Base-by-base conservation (phyloP, 176 grass and related monocot genomes). In the Echinochloa phyllopogon region DNA sequence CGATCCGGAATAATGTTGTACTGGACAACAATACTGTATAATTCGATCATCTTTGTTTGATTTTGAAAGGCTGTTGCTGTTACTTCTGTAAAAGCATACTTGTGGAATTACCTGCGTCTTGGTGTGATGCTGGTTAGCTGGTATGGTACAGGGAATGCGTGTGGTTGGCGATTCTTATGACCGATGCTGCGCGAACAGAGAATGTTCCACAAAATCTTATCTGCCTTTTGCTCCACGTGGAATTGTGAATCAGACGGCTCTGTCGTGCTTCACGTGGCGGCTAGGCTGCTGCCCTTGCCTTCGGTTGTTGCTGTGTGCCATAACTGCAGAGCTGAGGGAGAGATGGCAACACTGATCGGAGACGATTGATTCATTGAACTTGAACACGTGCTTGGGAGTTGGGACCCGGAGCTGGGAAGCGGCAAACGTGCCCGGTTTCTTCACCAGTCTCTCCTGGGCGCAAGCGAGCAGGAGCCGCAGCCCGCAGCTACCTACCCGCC, bases 1-100 rank as follows among this genome's bases (percentile, higher is more conserved):
- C 41, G 77, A 63, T 21, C 64, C 78, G 75, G 59, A 86, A 90
- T 87, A 90, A 89, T 67, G 76, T 45, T 76, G 55, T 65, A 15
- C 65, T 86, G 42, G 43, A 58, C 44, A 47, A 5, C 43, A 37
- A 79, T 66, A 66, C 5, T 37, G 16, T 65, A 50, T 50, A 79
- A 79, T 50, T 49, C 6, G 16, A 65, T 66, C 61, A 66, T 66
- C 10, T 65, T 47, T 74, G 16, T 53, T 63, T 65, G 10, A 66
- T 47, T 66, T 48, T 20, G 59, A 37, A 50, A 37, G 11, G 57
- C 0, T 17, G 16, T 20, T 52, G 60, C 33, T 61, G 23, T 50
- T 64, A 37, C 38, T 77, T 37, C n/a, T 77, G 53, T 59, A 10
- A 59, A 66, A 67, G 18, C 11, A 25, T 10, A 21, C 39, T 67